Evolutionary conservation across 768 basidiomycete species (phyloP), one percentile per base, ranked within the genome.

Genomic region (Mycena albidolilacea): DNA sequence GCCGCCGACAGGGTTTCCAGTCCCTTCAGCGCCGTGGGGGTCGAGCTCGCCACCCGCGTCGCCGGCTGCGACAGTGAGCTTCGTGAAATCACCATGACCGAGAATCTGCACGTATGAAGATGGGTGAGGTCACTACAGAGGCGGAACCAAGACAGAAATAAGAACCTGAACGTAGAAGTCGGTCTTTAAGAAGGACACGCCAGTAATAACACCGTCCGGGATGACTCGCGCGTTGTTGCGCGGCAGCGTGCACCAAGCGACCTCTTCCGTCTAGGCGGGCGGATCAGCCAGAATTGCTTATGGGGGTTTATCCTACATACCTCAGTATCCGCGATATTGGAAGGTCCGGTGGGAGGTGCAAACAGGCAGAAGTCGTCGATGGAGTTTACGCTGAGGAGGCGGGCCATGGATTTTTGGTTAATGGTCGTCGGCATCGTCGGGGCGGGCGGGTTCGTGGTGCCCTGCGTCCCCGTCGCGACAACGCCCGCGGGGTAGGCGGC

Each of bases 11-110:
- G 85, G 85, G 69, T 86, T 86, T 11, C 85, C 85, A 41, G 71
- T 74, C 4, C 68, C 85, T 39, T 72, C 80, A 14, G 83, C 83
- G 38, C 86, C 85, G 64, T 86, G 85, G n/a, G 85, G 85, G 69
- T 87, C 85, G 17, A 87, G 83, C 72, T 87, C 86, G 72, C 85
- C 86, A 79, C 86, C 86, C 50, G 72, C 79, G 67, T 87, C 86
- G 46, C 84, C 84, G 7, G 64, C 59, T 6, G 79, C 79, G 44
- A 87, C 82, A 67, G 85, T 86, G 2, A 87, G 72, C 21, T 79
- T 80, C 15, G 85, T 86, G 21, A 87, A 80, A 66, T 87, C 83
- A 35, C 85, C 86, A 61, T 81, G 84, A 1, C 84, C 86, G 44
- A 84, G 81, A 23, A 87, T 55, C 67, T 87, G 85, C 7, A 86